phyloP scores from a whole-genome alignment of 257 asterid genomes.

The Solanum pimpinellifolium region DNA sequence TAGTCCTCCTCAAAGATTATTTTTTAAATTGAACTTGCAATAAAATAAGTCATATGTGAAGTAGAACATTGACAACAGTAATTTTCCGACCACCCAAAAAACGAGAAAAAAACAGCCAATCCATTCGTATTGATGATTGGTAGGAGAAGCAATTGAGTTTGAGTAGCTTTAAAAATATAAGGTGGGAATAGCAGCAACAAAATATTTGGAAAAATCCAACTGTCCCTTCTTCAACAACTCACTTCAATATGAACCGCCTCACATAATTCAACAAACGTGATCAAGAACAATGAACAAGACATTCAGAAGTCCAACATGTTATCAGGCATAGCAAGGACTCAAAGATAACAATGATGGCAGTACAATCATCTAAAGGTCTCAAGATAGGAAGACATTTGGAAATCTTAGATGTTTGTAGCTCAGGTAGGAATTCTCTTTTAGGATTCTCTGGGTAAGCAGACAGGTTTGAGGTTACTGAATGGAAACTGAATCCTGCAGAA shows the following conservation, averaged over 20 bases:
- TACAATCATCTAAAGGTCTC: background rate
- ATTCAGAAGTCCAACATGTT: background rate
- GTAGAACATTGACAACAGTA: background rate
- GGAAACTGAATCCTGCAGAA: too few relatives aligned
- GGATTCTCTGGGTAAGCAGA: background rate
- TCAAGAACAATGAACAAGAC: background rate
- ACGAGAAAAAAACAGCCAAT: background rate
- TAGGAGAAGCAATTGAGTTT: background rate
- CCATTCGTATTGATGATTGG: background rate
- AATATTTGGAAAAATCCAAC: background rate
- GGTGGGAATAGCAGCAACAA: background rate
- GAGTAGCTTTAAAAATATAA: background rate
- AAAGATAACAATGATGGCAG: background rate
- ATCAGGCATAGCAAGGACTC: background rate
- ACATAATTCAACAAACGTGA: background rate
- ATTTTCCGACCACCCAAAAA: background rate
- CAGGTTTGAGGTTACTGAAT: background rate
- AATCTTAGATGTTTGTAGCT: background rate
- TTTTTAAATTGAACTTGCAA: background rate
- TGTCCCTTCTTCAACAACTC: background rate
- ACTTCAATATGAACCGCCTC: background rate
- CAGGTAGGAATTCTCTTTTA: background rate
- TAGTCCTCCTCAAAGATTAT: background rate
- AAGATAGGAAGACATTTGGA: background rate
- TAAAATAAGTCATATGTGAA: background rate